phyloP scores from a whole-genome alignment of 805 yeast genomes.

The Priceomyces medius region DNA sequence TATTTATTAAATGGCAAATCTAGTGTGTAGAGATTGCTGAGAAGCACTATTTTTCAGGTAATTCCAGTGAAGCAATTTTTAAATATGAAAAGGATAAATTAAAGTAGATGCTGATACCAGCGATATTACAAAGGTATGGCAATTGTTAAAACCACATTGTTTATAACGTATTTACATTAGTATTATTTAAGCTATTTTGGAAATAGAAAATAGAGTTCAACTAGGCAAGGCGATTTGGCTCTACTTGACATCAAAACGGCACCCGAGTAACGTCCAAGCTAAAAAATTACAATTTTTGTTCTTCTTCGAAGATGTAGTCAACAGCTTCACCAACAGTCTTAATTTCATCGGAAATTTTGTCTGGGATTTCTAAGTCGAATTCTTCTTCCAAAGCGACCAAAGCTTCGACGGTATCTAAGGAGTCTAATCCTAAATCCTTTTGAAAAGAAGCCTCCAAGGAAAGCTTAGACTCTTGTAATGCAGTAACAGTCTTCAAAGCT shows the following conservation, averaged over 20 bases:
- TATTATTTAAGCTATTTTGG: neutral
- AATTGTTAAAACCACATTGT: neutral
- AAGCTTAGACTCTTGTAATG: slow-evolving; percentile 45
- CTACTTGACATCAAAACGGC: neutral
- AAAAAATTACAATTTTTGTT: slow-evolving; percentile 36
- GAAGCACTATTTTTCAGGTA: too few relatives aligned
- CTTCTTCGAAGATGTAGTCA: slow-evolving; percentile 75
- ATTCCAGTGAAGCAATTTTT: too few relatives aligned
- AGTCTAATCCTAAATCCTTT: slow-evolving; percentile 83
- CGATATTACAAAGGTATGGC: too few relatives aligned
- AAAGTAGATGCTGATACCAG: too few relatives aligned
- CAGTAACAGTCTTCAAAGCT: slow-evolving; percentile 61
- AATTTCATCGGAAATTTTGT: slow-evolving; percentile 88
- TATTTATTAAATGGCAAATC: too few relatives aligned
- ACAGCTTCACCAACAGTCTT: slow-evolving; percentile 93
- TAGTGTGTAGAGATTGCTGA: too few relatives aligned
- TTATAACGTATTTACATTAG: neutral
- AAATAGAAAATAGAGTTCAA: neutral
- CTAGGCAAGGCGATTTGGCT: too few relatives aligned
- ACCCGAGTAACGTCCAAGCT: neutral
- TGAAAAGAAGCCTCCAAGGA: slow-evolving; percentile 53
- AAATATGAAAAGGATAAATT: too few relatives aligned
- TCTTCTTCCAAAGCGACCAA: slow-evolving; percentile 94
- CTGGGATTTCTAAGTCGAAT: slow-evolving; percentile 80
- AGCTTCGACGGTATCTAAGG: slow-evolving; percentile 92